These are phyloP conservation scores for Acorus calamus DNA, from an alignment of 106 monocot species.

Conservation along the genomic window DNA sequence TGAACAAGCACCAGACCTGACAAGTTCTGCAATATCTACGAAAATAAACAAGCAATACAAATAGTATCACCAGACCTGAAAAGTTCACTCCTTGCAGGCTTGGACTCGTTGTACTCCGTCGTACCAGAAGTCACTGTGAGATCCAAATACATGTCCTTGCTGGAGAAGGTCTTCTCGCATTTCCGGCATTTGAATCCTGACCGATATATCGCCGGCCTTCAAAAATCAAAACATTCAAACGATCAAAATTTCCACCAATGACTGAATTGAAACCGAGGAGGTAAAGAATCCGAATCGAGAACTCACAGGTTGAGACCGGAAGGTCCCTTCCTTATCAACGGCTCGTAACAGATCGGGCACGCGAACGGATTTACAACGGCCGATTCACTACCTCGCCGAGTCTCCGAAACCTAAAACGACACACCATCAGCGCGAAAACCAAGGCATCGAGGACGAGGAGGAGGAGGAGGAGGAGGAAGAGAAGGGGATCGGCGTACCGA, in stretches of 20 bases:
- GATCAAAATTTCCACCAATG: background rate
- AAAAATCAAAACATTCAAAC: background rate
- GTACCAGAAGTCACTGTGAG: slow-evolving; percentile 89
- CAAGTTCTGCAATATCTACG: too few relatives aligned
- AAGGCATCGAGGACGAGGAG: too few relatives aligned
- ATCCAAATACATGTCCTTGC: slow-evolving; percentile 81
- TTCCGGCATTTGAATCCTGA: slow-evolving; percentile 85
- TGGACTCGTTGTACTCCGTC: slow-evolving; percentile 63
- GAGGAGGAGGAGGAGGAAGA: background rate
- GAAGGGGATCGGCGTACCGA: slow-evolving; percentile 8
- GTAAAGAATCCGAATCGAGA: background rate
- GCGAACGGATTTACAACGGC: slow-evolving; percentile 26
- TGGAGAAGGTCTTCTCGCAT: slow-evolving; percentile 76
- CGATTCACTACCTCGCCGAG: background rate
- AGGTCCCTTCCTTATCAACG: slow-evolving; percentile 83
- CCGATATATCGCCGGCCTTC: slow-evolving; percentile 82
- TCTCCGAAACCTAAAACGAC: background rate
- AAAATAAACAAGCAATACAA: background rate
- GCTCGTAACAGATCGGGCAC: slow-evolving; percentile 91
- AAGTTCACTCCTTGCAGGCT: slow-evolving; percentile 82
- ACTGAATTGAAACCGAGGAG: background rate
- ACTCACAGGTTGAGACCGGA: slow-evolving; percentile 80
- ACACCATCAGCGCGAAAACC: background rate
- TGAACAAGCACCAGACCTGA: too few relatives aligned
- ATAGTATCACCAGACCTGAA: slow-evolving; percentile 46